Percentiles rank a stretch among this genome's conserved stretches.
Evolutionary conservation across 164 flowering plant genomes (phyloP).

Genomic region (Chimonanthus salicifolius): DNA sequence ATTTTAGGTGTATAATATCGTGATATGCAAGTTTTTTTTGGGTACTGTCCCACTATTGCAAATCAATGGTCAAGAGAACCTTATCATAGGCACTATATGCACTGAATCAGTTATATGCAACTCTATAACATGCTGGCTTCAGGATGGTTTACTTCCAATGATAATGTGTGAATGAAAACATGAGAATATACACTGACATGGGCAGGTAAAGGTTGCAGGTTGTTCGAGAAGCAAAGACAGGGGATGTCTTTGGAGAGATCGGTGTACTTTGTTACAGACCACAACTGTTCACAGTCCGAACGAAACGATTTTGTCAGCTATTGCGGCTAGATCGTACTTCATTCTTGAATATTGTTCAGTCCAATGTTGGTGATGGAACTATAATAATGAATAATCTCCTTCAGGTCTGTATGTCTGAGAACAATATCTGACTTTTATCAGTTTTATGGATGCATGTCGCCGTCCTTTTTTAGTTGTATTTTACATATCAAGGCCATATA

Average conservation of each 20-base stretch:
- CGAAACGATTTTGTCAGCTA: slow-evolving; percentile 76
- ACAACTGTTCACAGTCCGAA: slow-evolving; percentile 83
- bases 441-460: background rate
- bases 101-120: background rate
- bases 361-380: slow-evolving; percentile 93
- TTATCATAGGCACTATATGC: background rate
- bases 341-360: slow-evolving; percentile 78
- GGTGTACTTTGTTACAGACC: slow-evolving; percentile 97
- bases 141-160: background rate
- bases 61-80: background rate
- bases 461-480: background rate
- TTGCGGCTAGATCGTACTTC: slow-evolving; percentile 76
- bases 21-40: background rate
- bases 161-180: background rate
- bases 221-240: slow-evolving; percentile 60
- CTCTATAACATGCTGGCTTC: background rate
- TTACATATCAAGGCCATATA: background rate
- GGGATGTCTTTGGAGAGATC: slow-evolving; percentile 84
- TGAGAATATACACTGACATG: background rate
- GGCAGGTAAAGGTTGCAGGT: slow-evolving; percentile 31
- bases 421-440: background rate
- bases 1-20: background rate
- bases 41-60: background rate
- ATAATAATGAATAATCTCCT: slow-evolving; percentile 92
- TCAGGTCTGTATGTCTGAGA: slow-evolving; percentile 41